Evolutionary conservation across 1,284 basidiomycete species (phyloP).

Genomic region (Puccinia novopanici): DNA sequence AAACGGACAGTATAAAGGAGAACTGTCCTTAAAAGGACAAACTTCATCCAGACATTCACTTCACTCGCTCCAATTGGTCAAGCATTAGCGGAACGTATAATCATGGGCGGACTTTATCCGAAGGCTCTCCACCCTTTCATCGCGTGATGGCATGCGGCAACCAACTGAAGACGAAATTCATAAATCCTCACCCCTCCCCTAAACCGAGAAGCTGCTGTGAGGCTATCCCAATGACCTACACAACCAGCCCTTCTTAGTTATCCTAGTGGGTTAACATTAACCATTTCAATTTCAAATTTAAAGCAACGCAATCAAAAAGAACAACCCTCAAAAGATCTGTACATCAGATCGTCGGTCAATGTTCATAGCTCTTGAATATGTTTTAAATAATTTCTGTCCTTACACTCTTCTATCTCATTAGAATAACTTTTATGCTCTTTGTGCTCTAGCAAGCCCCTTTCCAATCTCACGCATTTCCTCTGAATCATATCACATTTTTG

Average conservation of each 20-base stretch:
- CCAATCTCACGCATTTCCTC: neutral
- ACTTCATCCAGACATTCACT: neutral
- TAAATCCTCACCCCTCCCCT: neutral
- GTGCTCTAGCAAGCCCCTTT: neutral
- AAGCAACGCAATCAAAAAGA: neutral
- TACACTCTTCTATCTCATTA: neutral
- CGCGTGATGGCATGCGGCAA: neutral
- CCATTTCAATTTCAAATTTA: too few species aligned
- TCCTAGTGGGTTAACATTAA: too few species aligned
- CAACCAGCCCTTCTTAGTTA: neutral
- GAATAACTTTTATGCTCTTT: neutral
- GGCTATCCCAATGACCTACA: neutral
- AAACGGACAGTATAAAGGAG: neutral
- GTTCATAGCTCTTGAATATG: constrained; percentile 1
- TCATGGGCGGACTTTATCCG: neutral
- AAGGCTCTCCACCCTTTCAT: neutral
- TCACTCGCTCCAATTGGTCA: neutral
- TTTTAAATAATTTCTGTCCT: neutral
- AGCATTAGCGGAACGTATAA: neutral
- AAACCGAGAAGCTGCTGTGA: too few species aligned
- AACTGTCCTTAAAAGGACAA: neutral
- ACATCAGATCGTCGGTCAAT: neutral
- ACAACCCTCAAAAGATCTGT: too few species aligned
- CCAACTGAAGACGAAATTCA: neutral
- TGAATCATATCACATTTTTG: neutral